Evolutionary conservation across 805 yeast species (phyloP).

Genomic region (Torulaspora franciscae): DNA sequence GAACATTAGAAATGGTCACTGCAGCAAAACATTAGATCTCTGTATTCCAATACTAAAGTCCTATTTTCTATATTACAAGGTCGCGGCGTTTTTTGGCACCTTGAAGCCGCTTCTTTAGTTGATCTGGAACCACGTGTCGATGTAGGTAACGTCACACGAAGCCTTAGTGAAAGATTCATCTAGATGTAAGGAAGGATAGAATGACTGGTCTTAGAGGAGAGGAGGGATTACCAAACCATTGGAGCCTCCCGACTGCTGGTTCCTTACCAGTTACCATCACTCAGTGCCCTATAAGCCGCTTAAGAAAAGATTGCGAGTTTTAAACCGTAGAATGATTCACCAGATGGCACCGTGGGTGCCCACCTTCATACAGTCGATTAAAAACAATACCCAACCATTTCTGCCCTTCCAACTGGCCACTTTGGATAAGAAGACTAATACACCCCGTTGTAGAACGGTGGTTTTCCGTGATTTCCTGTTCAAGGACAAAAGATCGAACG

Average conservation of each 20-base stretch:
- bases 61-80: background rate
- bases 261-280: background rate
- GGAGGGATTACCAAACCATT: background rate
- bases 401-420: conserved; percentile 65
- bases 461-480: conserved; percentile 73
- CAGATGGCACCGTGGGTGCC: conserved; percentile 78
- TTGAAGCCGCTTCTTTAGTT: background rate
- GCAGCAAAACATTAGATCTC: too few relatives aligned
- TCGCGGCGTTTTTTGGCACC: background rate
- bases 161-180: background rate
- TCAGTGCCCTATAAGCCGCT: background rate
- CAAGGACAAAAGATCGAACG: conserved; percentile 60
- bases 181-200: background rate
- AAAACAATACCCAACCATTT: conserved; percentile 46
- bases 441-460: conserved; percentile 65
- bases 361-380: conserved; percentile 49
- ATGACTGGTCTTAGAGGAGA: background rate
- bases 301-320: background rate
- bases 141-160: conserved; percentile 1
- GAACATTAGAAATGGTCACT: background rate
- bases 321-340: conserved; percentile 27
- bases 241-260: conserved; percentile 1
- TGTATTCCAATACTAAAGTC: background rate
- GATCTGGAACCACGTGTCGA: background rate
- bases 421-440: conserved; percentile 44